phyloP scores from a whole-genome alignment of 2,329 filamentous ascomycete species.

The Ophioceras dolichostomum region DNA sequence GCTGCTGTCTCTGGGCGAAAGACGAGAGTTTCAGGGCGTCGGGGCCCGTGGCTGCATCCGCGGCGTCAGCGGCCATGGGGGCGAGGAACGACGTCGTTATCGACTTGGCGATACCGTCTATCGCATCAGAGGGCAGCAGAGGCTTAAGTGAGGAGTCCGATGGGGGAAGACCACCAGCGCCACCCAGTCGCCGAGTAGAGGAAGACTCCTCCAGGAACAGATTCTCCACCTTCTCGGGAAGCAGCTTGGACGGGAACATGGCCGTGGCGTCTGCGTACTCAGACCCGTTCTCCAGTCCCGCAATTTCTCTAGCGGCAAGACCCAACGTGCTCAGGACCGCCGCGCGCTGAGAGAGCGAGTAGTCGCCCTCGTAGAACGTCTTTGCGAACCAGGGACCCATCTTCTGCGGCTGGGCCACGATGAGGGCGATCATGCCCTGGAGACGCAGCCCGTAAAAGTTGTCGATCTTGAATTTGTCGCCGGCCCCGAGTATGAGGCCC shows the following conservation, averaged over 20 bases:
- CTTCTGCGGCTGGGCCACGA: constrained; percentile 61
- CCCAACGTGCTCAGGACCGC: constrained; percentile 74
- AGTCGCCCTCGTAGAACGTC: constrained; percentile 84
- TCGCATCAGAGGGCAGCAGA: constrained; percentile 41
- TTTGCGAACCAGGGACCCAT: constrained; percentile 79
- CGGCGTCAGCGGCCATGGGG: constrained; percentile 70
- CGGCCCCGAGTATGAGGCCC: constrained; percentile 61
- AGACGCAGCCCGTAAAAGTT: constrained; percentile 64
- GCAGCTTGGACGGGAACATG: constrained; percentile 67
- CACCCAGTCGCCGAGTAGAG: too few species aligned
- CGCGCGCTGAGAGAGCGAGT: constrained; percentile 74
- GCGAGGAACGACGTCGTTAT: constrained; percentile 64
- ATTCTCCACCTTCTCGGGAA: constrained; percentile 62
- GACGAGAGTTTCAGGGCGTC: constrained; percentile 79
- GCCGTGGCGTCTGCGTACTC: constrained; percentile 33
- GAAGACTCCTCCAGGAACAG: constrained; percentile 41
- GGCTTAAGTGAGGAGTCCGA: constrained; percentile 28
- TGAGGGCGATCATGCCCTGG: constrained; percentile 70
- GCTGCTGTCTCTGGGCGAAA: constrained; percentile 63
- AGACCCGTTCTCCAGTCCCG: constrained; percentile 52
- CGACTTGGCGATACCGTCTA: constrained; percentile 55
- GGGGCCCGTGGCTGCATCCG: constrained; percentile 68
- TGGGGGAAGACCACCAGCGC: too few species aligned
- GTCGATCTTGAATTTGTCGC: constrained; percentile 75
- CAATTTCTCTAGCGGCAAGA: constrained; percentile 70